A percentile compares a stretch with the other conserved stretches of the same genome.
These are phyloP conservation scores for Ogataea polymorpha DNA, from an alignment of 805 yeast species.

Conservation along the genomic window DNA sequence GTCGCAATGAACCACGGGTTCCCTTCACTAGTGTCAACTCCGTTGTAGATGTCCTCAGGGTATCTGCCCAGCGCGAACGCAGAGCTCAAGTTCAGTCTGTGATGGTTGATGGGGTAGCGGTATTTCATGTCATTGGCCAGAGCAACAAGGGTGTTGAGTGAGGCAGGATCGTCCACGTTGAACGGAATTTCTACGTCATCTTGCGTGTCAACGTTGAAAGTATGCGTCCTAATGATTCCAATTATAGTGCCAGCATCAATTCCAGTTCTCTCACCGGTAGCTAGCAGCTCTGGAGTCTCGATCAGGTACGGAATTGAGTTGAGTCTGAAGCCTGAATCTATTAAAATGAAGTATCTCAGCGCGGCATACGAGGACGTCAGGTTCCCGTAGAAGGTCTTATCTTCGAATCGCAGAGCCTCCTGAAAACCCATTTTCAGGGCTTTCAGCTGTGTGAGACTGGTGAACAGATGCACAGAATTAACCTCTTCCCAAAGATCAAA, in stretches of 20 bases:
- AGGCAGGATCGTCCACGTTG: slow-evolving; percentile 52
- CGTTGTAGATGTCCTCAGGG: slow-evolving; percentile 90
- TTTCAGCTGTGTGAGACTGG: slow-evolving; percentile 68
- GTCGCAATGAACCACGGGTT: slow-evolving; percentile 93
- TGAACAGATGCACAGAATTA: slow-evolving; percentile 72
- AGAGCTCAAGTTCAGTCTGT: slow-evolving; percentile 33
- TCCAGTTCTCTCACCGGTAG: slow-evolving; percentile 54
- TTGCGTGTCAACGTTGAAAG: slow-evolving; percentile 30
- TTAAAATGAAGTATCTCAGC: slow-evolving; percentile 38
- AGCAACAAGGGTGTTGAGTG: slow-evolving; percentile 61
- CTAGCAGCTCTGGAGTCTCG: slow-evolving; percentile 57
- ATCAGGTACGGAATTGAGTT: slow-evolving; percentile 51
- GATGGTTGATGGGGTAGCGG: slow-evolving; percentile 74
- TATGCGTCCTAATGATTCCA: slow-evolving; percentile 45
- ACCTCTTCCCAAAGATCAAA: slow-evolving; percentile 96
- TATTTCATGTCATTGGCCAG: slow-evolving; percentile 66
- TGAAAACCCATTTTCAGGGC: slow-evolving; percentile 59
- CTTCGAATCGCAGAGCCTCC: slow-evolving; percentile 34
- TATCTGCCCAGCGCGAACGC: slow-evolving; percentile 85
- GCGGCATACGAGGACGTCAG: slow-evolving; percentile 33
- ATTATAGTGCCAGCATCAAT: slow-evolving; percentile 74
- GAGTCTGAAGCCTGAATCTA: slow-evolving; percentile 42
- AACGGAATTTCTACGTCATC: slow-evolving; percentile 52
- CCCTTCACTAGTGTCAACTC: slow-evolving; percentile 67
- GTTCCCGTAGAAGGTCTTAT: slow-evolving; percentile 27